Evolutionary conservation across 768 basidiomycete species (phyloP).

Genomic region (Pleurotus giganteus): DNA sequence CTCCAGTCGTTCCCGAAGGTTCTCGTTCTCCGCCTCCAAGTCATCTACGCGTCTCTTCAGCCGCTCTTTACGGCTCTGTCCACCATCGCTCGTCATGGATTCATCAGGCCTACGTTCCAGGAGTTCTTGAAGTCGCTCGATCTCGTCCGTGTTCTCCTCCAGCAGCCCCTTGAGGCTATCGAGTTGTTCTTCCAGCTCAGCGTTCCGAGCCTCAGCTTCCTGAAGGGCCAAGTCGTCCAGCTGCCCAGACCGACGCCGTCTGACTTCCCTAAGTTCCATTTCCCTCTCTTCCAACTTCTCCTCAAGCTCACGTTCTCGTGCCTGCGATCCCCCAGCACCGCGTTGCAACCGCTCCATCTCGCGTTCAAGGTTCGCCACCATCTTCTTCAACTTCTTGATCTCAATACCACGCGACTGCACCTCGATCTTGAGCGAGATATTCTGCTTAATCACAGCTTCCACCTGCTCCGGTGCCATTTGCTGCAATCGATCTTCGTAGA

Average conservation of each 20-base stretch:
- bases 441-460: slow-evolving; percentile 88
- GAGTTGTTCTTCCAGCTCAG: slow-evolving; percentile 70
- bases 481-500: slow-evolving; percentile 89
- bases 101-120: slow-evolving; percentile 54
- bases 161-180: slow-evolving; percentile 67
- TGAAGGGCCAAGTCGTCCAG: slow-evolving; percentile 51
- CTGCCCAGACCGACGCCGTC: slow-evolving; percentile 41
- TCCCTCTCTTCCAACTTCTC: slow-evolving; percentile 74
- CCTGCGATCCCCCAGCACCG: slow-evolving; percentile 36
- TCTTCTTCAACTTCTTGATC: slow-evolving; percentile 89
- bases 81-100: slow-evolving; percentile 35
- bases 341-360: slow-evolving; percentile 73
- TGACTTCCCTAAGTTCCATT: slow-evolving; percentile 63
- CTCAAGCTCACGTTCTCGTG: slow-evolving; percentile 74
- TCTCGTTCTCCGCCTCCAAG: slow-evolving; percentile 62
- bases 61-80: slow-evolving; percentile 38
- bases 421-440: slow-evolving; percentile 90
- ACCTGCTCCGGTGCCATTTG: slow-evolving; percentile 91
- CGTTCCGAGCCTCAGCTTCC: slow-evolving; percentile 59
- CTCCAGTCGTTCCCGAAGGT: slow-evolving; percentile 54
- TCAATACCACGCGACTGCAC: slow-evolving; percentile 88
- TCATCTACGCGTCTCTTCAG: slow-evolving; percentile 52
- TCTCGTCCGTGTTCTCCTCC: slow-evolving; percentile 83
- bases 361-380: slow-evolving; percentile 78
- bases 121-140: slow-evolving; percentile 69